Evolutionary conservation across 2,329 filamentous ascomycete species (phyloP).

Genomic region (Xylariaceae sp.): DNA sequence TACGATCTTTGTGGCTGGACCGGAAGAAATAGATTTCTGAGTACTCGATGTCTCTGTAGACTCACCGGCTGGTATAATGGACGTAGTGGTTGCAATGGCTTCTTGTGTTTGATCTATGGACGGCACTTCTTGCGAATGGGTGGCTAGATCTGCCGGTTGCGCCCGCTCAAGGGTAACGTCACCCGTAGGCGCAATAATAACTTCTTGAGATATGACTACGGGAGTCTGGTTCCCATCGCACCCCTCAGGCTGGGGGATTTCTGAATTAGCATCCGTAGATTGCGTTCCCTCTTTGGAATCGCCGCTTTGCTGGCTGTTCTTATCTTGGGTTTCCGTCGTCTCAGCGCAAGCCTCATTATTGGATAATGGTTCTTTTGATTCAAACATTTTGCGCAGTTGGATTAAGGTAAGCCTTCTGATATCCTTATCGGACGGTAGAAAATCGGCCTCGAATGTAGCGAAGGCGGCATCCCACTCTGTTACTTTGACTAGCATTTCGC

Average conservation of each 20-base stretch:
- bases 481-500: slow-evolving; percentile 87
- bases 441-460: slow-evolving; percentile 84
- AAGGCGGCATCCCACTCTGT: slow-evolving; percentile 91
- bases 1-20: slow-evolving; percentile 7
- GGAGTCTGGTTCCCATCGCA: slow-evolving; percentile 15
- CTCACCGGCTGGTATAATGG: slow-evolving; percentile 22
- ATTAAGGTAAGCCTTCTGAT: slow-evolving; percentile 86
- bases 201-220: slow-evolving; percentile 26
- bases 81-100: slow-evolving; percentile 15
- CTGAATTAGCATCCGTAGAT: slow-evolving; percentile 13
- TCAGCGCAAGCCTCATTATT: slow-evolving; percentile 63
- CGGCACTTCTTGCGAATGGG: slow-evolving; percentile 22
- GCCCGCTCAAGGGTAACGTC: slow-evolving; percentile 41
- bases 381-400: slow-evolving; percentile 92
- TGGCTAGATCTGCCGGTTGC: slow-evolving; percentile 47
- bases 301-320: slow-evolving; percentile 35
- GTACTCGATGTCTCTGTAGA: slow-evolving; percentile 15
- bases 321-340: slow-evolving; percentile 45
- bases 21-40: slow-evolving; percentile 17
- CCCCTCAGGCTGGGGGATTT: slow-evolving; percentile 15
- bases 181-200: slow-evolving; percentile 25
- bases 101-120: slow-evolving; percentile 14
- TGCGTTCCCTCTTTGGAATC: slow-evolving; percentile 22
- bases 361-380: slow-evolving; percentile 68
- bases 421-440: slow-evolving; percentile 91